Percentiles rank a stretch among this genome's conserved stretches.
phyloP scores from a whole-genome alignment of 345 rosid genomes.

The Kernera saxatilis region DNA sequence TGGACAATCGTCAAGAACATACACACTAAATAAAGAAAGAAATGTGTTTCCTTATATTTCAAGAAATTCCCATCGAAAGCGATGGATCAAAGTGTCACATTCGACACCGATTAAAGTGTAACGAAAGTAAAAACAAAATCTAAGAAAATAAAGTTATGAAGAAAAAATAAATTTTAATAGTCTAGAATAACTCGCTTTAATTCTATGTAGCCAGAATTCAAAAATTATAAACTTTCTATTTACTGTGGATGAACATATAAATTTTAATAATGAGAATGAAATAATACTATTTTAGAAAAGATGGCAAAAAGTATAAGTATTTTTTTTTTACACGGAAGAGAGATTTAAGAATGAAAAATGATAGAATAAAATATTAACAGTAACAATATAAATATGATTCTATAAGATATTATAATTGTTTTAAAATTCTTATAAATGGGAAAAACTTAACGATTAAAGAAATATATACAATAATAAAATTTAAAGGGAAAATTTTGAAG shows the following conservation, averaged over 20 bases:
- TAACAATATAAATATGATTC: not conserved
- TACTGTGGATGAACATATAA: not conserved
- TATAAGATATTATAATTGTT: not conserved
- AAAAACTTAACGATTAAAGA: not conserved
- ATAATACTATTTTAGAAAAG: not conserved
- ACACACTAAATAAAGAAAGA: not conserved
- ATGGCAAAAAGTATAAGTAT: not conserved
- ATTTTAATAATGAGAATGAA: not conserved
- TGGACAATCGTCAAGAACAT: not conserved
- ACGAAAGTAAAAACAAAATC: not conserved
- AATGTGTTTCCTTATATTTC: not conserved
- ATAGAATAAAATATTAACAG: not conserved
- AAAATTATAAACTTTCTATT: not conserved
- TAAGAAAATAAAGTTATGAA: not conserved
- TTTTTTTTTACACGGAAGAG: not conserved
- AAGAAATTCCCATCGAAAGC: conserved; percentile 9
- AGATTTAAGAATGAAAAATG: not conserved
- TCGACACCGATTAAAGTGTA: not conserved
- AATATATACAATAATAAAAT: not conserved
- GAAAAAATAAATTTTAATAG: not conserved
- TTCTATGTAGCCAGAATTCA: not conserved
- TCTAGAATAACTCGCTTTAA: not conserved
- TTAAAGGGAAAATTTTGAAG: not conserved
- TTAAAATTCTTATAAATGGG: not conserved
- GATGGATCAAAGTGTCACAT: conserved; percentile 14